Evolutionary conservation across 306 rosid genomes (phyloP), one percentile per base, ranked within the genome.

Genomic region (Medicago ruthenica): DNA sequence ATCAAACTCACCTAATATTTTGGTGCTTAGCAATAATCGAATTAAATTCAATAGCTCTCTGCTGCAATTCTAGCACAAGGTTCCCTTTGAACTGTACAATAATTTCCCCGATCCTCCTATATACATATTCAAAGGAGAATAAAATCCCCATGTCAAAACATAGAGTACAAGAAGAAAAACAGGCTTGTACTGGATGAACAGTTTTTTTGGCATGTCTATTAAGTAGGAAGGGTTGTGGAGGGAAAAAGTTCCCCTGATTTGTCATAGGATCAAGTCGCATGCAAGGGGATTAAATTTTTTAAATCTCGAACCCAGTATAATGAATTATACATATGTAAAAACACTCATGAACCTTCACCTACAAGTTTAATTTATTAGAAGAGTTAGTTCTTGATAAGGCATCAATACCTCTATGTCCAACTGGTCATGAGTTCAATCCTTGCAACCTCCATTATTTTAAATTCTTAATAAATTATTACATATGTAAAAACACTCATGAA

Each of bases 41-140:
- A 80, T 90, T 89, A 85, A 95, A 89, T 77, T 95, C 99, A 9
- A 87, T 87, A 84, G 98, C 90, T 88, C 99, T 92, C 85, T 95
- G 99, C 97, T 95, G 99, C 93, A 92, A 87, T 83, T 95, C 98
- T 79, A 95, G 97, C 83, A 88, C 87, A 71, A 95, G 92, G 85
- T 84, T 92, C 77, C 98, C 97, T 87, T 85, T 88, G 88, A 87
- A 82, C 77, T 90, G 98, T 71, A 68, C 86, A 75, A 88, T 78
- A 78, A 92, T 86, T 73, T 90, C 88, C 81, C 51, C 88, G 83
- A 95, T 80, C 86, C 99, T 92, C 97, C 99, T 95, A 70, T 70
- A 85, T 27, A 70, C 41, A 69, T 40, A 71, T 71, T 81, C 68
- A 76, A 34, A 40, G 69, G 71, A 81, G 41, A 71, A 76, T 54